Conservation (phyloP, 208 protist genomes). For the Trypanosoma conorhini region DNA sequence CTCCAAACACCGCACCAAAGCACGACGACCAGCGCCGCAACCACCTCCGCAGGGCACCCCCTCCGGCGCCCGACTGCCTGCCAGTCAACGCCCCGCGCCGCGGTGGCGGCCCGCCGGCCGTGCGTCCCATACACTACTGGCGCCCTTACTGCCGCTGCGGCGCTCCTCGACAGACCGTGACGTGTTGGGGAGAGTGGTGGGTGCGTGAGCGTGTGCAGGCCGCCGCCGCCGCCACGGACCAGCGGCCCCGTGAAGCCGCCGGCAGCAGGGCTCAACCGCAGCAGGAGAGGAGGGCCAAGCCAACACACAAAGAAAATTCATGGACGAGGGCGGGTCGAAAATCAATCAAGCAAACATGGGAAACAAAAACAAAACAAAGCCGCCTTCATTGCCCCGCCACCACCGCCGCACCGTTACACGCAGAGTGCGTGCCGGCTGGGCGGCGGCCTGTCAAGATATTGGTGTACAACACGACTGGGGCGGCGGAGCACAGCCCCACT, state of each 20-base stretch:
- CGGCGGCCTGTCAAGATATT: not conserved
- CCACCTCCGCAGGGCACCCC: slow-evolving; percentile 32
- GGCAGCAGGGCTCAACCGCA: not conserved
- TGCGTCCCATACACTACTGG: not conserved
- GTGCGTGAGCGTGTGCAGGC: not conserved
- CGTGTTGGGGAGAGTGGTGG: not conserved
- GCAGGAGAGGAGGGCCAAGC: not conserved
- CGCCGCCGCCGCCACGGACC: not conserved
- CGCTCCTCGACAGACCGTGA: not conserved
- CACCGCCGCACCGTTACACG: not conserved
- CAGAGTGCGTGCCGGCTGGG: not conserved
- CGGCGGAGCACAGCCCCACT: not conserved
- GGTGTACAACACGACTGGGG: not conserved
- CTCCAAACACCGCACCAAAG: slow-evolving; percentile 66
- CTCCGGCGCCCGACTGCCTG: slow-evolving; percentile 29
- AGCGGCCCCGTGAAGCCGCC: not conserved
- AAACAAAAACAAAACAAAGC: not conserved
- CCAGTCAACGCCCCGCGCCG: slow-evolving; percentile 34
- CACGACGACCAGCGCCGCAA: slow-evolving; percentile 26
- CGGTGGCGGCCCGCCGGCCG: not conserved
- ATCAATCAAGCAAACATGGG: not conserved
- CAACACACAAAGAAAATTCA: not conserved
- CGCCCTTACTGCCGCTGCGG: not conserved
- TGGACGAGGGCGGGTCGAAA: not conserved
- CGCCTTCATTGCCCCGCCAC: not conserved